phyloP scores from a whole-genome alignment of 1,284 basidiomycete genomes.

The Ganoderma resinaceum region DNA sequence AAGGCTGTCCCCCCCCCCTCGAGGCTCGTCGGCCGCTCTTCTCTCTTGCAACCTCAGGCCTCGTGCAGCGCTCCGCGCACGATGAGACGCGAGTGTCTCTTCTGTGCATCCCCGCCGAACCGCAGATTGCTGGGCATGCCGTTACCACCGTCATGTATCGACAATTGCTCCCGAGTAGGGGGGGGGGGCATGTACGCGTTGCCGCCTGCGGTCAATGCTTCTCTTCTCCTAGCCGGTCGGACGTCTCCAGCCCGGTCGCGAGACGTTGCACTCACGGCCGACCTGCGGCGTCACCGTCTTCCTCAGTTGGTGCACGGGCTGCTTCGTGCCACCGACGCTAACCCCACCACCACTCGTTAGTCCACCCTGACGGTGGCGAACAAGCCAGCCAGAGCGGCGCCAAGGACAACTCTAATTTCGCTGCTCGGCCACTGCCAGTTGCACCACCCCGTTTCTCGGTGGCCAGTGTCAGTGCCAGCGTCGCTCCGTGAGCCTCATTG shows the following conservation, averaged over 20 bases:
- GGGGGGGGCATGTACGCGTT: conserved; percentile 1
- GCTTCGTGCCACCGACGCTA: conserved; percentile 8
- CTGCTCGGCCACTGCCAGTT: neutral
- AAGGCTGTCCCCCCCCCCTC: conserved; percentile 1
- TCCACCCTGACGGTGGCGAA: neutral
- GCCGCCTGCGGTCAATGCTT: neutral
- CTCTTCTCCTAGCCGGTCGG: neutral
- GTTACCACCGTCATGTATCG: conserved; percentile 7
- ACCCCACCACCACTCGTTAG: neutral
- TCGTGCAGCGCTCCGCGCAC: conserved; percentile 1
- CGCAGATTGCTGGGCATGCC: conserved; percentile 14
- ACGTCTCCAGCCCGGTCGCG: neutral
- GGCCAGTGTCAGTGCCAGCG: neutral
- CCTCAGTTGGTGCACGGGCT: neutral
- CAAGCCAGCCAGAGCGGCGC: neutral
- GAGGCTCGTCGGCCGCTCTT: neutral
- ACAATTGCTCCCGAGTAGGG: conserved; percentile 12
- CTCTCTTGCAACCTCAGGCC: neutral
- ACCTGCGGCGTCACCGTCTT: neutral
- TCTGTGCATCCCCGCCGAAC: neutral
- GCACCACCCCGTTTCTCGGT: neutral
- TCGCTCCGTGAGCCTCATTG: neutral
- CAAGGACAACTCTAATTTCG: neutral
- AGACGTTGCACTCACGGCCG: neutral
- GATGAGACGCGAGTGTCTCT: neutral